Base-by-base conservation (phyloP, 225 moss, liverwort and hornwort genomes). In the Bryum argenteum region DNA sequence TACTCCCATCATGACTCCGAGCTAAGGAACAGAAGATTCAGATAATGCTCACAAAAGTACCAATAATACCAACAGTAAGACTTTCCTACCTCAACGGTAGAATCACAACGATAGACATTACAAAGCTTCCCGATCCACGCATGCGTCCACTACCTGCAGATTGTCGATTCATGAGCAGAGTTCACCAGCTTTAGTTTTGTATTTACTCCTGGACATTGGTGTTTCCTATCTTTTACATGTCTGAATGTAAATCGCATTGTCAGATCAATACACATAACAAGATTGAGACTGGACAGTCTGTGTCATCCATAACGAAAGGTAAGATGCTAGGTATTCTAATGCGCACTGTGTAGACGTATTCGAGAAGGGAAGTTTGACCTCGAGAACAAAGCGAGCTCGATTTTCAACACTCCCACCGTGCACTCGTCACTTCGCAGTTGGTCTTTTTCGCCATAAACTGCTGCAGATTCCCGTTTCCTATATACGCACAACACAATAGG, bases 401-500 rank as follows among this genome's bases (percentile, higher is more conserved):
- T 64, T 64, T 24, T 64, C 64, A 47, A 64, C 64, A 24, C 45
- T 64, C 24, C 64, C 64, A 24, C 64, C 45, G 42, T 64, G n/a
- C n/a, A 64, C 47, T 64, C 44, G 64, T 64, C 64, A 45, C 24
- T 64, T 26, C 64, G 64, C 47, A 15, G 47, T 64, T 64, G 14
- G 64, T 64, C 4, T 24, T 5, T 47, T 24, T 23, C 4, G 64
- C 64, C 64, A 64, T 44, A 47, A 64, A 64, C 64, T 64, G 16
- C 26, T 64, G 64, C 64, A 64, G 26, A 47, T 64, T 45, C 64
- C 62, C 62, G 42, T 62, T 62, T 13, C 62, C 62, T 64, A 45
- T 9, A 9, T 3, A 6, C 12, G 19, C 40, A 40, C 6, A 4
- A 33, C 33, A 33, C 5, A 33, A 33, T 3, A 33, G 33, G 33